Conservation (phyloP, 2,329 filamentous ascomycete species). For the Penicillium sp. region DNA sequence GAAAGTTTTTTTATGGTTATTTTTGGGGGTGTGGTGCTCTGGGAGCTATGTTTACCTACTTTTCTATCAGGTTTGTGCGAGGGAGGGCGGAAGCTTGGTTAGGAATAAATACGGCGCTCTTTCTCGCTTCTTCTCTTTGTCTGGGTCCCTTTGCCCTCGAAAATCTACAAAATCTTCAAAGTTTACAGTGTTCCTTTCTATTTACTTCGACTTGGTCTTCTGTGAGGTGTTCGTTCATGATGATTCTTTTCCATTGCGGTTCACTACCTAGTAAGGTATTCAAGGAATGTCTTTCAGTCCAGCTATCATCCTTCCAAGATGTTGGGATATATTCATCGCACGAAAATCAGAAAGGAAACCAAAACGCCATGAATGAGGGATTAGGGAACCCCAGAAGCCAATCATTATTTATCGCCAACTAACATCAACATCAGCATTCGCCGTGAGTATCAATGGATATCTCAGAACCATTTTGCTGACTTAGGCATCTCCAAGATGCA, state of each 20-base stretch:
- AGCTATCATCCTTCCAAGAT: neutral
- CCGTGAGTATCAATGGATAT: neutral
- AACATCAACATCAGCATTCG: neutral
- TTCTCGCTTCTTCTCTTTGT: neutral
- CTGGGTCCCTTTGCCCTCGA: neutral
- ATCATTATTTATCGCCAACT: neutral
- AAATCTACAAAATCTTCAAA: fast-evolving
- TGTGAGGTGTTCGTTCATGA: neutral
- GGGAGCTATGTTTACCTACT: neutral
- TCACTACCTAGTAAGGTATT: neutral
- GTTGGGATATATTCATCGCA: conserved; percentile 1
- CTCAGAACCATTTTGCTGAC: neutral
- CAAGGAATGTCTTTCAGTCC: neutral
- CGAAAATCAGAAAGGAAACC: neutral
- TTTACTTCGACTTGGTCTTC: too few relatives aligned
- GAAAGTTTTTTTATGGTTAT: neutral
- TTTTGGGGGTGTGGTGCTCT: neutral
- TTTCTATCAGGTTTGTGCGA: neutral
- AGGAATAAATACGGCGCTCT: neutral
- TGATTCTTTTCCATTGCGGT: neutral
- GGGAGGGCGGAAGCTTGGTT: neutral
- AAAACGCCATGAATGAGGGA: conserved; percentile 2
- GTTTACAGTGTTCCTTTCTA: too few relatives aligned
- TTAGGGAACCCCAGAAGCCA: neutral
- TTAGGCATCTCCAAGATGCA: neutral